Evolutionary conservation across 495 filamentous ascomycete species (phyloP).

Genomic region (Lentithecium fluviatile): DNA sequence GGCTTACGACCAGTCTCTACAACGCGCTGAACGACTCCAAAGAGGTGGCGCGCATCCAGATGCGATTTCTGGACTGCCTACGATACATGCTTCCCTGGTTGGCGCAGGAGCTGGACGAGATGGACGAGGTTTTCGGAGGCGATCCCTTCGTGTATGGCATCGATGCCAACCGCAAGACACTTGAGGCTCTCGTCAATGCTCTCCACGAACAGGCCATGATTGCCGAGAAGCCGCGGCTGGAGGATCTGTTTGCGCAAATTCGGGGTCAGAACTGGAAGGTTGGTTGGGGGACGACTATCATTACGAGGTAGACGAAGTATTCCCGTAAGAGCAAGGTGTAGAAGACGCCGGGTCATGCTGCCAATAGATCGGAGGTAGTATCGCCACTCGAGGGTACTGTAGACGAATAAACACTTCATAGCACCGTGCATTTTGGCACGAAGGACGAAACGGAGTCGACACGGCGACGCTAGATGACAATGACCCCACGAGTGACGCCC

Average conservation of each 20-base stretch:
- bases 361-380: too few relatives aligned
- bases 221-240: constrained; percentile 28
- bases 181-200: constrained; percentile 40
- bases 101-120: constrained; percentile 42
- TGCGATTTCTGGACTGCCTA: constrained; percentile 34
- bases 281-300: constrained; percentile 1
- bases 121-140: constrained; percentile 40
- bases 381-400: too few relatives aligned
- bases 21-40: constrained; percentile 44
- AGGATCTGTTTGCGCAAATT: constrained; percentile 41
- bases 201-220: constrained; percentile 44
- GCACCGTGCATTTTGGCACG: too few relatives aligned
- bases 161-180: constrained; percentile 40
- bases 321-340: too few relatives aligned
- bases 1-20: constrained; percentile 39
- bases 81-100: constrained; percentile 48
- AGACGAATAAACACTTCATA: too few relatives aligned
- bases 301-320: background rate
- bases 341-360: too few relatives aligned
- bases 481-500: too few relatives aligned
- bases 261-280: constrained; percentile 15
- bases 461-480: too few relatives aligned
- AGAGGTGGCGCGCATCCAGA: constrained; percentile 36
- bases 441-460: too few relatives aligned
- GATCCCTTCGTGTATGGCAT: constrained; percentile 44